Percentiles rank a stretch among this genome's conserved stretches.
These are phyloP conservation scores for Fusarium duplospermum DNA, from an alignment of 2,329 filamentous ascomycete species.

Conservation along the genomic window DNA sequence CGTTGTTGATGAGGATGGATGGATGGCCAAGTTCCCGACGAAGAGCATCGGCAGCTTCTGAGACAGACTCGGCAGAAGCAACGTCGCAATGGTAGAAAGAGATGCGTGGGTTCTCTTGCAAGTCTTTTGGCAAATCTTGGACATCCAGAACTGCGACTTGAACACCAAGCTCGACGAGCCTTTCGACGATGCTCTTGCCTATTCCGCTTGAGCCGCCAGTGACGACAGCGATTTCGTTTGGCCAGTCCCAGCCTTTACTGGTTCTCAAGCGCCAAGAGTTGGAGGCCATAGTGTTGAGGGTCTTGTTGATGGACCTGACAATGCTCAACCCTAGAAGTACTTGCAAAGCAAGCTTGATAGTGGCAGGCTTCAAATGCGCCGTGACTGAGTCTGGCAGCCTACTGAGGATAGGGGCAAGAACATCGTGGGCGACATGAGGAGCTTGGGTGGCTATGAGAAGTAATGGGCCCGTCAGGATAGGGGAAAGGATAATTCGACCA, in stretches of 20 bases:
- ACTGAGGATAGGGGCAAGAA: slow-evolving; percentile 5
- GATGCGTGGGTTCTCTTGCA: slow-evolving; percentile 37
- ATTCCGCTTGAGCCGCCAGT: slow-evolving; percentile 59
- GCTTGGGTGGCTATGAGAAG: slow-evolving; percentile 28
- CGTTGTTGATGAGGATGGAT: slow-evolving; percentile 78
- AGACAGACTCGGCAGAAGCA: slow-evolving; percentile 57
- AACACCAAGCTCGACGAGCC: slow-evolving; percentile 56
- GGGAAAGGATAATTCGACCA: slow-evolving; percentile 23
- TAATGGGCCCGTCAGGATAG: slow-evolving; percentile 31
- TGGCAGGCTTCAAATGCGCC: slow-evolving; percentile 14
- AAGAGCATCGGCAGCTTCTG: slow-evolving; percentile 53
- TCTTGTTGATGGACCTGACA: slow-evolving; percentile 38
- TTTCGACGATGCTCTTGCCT: slow-evolving; percentile 51
- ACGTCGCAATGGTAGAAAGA: slow-evolving; percentile 54
- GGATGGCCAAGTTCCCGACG: slow-evolving; percentile 66
- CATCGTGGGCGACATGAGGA: slow-evolving; percentile 25
- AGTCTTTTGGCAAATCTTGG: slow-evolving; percentile 42
- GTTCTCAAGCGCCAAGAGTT: slow-evolving; percentile 45
- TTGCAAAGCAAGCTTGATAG: slow-evolving; percentile 16
- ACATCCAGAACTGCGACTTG: slow-evolving; percentile 78
- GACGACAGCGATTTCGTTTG: slow-evolving; percentile 56
- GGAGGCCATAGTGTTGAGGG: slow-evolving; percentile 43
- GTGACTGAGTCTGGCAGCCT: slow-evolving; percentile 13
- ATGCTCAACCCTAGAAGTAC: slow-evolving; percentile 42
- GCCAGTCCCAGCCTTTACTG: slow-evolving; percentile 50